Percentiles rank a stretch among this genome's conserved stretches.
Evolutionary conservation across 2,329 filamentous ascomycete species (phyloP).

Genomic region (Hirsutella minnesotensis): DNA sequence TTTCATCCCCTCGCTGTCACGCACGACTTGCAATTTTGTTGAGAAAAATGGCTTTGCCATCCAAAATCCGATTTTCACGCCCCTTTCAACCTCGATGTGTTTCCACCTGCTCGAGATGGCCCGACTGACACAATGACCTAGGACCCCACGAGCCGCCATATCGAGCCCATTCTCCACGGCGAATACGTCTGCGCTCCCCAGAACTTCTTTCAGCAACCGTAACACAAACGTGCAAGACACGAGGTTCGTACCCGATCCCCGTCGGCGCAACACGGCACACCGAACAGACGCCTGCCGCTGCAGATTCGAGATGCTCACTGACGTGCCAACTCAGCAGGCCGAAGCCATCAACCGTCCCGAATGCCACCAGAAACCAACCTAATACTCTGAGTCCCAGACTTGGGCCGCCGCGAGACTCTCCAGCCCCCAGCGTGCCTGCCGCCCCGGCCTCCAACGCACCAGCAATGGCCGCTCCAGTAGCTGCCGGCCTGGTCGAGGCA

Average conservation of each 20-base stretch:
- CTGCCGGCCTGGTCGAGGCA: slow-evolving; percentile 26
- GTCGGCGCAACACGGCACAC: background rate
- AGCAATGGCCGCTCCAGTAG: slow-evolving; percentile 36
- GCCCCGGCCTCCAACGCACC: slow-evolving; percentile 21
- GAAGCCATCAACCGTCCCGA: slow-evolving; percentile 21
- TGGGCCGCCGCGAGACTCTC: slow-evolving; percentile 8
- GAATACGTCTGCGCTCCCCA: no score
- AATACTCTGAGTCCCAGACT: slow-evolving; percentile 32
- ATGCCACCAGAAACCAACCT: slow-evolving; percentile 37
- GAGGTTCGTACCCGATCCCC: slow-evolving; percentile 16
- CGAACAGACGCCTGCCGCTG: background rate
- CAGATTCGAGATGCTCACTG: background rate
- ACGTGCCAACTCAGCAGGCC: slow-evolving; percentile 10
- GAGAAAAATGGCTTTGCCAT: background rate
- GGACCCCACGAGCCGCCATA: slow-evolving; percentile 34
- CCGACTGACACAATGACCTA: slow-evolving; percentile 11
- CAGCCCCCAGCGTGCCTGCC: slow-evolving; percentile 16
- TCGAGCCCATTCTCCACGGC: slow-evolving; percentile 39
- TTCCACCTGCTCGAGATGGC: background rate
- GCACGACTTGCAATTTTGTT: no score
- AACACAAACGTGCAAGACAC: slow-evolving; percentile 18
- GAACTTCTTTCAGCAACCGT: no score
- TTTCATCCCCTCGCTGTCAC: background rate
- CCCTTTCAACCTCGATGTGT: background rate
- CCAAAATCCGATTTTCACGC: background rate